Evolutionary conservation across 2,329 filamentous ascomycete species (phyloP).

Genomic region (Sarocladiaceae sp.): DNA sequence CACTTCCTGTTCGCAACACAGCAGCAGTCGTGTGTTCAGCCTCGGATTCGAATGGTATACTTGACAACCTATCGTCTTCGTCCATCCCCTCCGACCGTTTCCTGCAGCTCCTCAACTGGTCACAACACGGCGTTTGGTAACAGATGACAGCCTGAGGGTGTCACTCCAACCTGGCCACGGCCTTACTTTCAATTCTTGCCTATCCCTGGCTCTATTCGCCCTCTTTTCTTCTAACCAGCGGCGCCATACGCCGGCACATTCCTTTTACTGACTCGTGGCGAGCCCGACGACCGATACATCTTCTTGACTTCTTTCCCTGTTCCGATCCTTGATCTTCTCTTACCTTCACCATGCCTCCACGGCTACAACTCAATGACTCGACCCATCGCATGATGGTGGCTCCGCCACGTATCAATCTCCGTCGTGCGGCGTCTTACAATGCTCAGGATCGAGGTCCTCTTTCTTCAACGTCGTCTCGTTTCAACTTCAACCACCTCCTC

Average conservation of each 20-base stretch:
- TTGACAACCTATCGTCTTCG: not conserved
- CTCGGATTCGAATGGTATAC: too few species aligned
- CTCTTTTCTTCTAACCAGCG: constrained; percentile 16
- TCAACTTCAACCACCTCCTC: constrained; percentile 61
- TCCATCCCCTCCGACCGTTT: not conserved
- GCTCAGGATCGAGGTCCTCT: constrained; percentile 45
- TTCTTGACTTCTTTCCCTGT: not conserved
- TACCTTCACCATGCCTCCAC: constrained; percentile 34
- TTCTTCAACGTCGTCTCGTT: constrained; percentile 56
- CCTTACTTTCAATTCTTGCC: constrained; percentile 3
- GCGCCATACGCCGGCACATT: not conserved
- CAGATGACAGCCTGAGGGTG: not conserved
- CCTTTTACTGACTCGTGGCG: not conserved
- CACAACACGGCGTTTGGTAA: not conserved
- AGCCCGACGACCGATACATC: not conserved
- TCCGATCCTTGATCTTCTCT: not conserved
- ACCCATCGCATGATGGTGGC: constrained; percentile 37
- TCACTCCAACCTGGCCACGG: not conserved
- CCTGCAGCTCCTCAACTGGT: not conserved
- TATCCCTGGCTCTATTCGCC: constrained; percentile 12
- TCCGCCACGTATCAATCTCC: constrained; percentile 52
- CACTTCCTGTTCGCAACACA: not conserved
- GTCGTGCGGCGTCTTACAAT: constrained; percentile 51
- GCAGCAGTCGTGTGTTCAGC: constrained; percentile 2
- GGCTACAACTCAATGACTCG: constrained; percentile 38